These are phyloP conservation scores for Bryum argenteum DNA, from an alignment of 225 moss, liverwort and hornwort genomes.

Conservation along the genomic window DNA sequence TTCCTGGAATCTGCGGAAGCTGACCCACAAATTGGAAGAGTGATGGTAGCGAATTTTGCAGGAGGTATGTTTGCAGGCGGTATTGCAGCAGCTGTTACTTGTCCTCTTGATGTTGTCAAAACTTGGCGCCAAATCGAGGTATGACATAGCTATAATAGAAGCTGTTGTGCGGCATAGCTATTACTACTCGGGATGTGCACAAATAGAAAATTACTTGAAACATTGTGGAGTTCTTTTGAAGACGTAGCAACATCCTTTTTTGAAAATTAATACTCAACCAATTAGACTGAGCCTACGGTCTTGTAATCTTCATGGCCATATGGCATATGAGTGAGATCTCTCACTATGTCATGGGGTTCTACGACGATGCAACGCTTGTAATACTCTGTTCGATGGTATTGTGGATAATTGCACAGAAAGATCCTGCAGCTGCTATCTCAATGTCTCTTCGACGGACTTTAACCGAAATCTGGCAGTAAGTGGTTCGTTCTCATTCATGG, in stretches of 20 bases:
- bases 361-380: neutral
- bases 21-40: slow-evolving; percentile 58
- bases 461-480: slow-evolving; percentile 37
- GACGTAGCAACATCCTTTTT: too few relatives aligned
- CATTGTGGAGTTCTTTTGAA: too few relatives aligned
- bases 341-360: too few relatives aligned
- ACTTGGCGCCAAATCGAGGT: slow-evolving; percentile 91
- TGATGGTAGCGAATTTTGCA: slow-evolving; percentile 73
- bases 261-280: too few relatives aligned
- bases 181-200: too few relatives aligned
- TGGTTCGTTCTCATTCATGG: neutral
- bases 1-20: slow-evolving; percentile 60
- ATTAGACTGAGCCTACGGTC: too few relatives aligned
- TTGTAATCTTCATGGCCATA: too few relatives aligned
- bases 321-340: too few relatives aligned
- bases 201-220: too few relatives aligned
- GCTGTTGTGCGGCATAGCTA: neutral
- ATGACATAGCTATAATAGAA: neutral
- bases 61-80: slow-evolving; percentile 79
- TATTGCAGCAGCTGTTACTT: slow-evolving; percentile 80
- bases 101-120: slow-evolving; percentile 85
- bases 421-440: slow-evolving; percentile 39
- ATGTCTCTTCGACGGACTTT: slow-evolving; percentile 40
- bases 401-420: slow-evolving; percentile 33
- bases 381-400: neutral